These are phyloP conservation scores for Xylaria castorea DNA, from an alignment of 495 filamentous ascomycete species.

Conservation along the genomic window DNA sequence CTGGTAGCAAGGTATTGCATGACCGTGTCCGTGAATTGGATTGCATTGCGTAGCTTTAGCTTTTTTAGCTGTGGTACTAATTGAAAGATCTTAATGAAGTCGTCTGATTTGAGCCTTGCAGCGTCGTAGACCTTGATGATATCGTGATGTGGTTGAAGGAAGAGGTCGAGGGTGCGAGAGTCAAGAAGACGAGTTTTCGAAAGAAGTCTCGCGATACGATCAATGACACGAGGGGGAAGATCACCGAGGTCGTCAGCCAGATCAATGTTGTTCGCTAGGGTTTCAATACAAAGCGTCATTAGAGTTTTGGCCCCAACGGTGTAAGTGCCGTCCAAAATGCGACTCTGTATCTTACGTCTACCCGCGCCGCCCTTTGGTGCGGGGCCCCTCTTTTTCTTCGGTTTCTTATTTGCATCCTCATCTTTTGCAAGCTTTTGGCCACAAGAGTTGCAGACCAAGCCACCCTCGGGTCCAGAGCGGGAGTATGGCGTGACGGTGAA, in stretches of 20 bases:
- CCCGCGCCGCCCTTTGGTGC: slow-evolving; percentile 48
- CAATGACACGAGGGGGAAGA: slow-evolving; percentile 68
- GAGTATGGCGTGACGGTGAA: slow-evolving; percentile 95
- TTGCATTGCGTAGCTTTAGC: slow-evolving; percentile 77
- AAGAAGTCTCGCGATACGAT: slow-evolving; percentile 79
- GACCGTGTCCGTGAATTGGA: slow-evolving; percentile 83
- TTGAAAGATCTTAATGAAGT: slow-evolving; percentile 83
- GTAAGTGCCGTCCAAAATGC: slow-evolving; percentile 76
- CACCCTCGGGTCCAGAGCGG: slow-evolving; percentile 79
- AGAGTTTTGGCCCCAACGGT: slow-evolving; percentile 73
- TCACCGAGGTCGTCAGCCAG: slow-evolving; percentile 86
- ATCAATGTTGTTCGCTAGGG: slow-evolving; percentile 79
- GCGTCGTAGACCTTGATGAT: slow-evolving; percentile 81
- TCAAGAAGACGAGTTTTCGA: slow-evolving; percentile 79
- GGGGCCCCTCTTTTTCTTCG: slow-evolving; percentile 47
- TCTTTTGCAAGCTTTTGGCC: slow-evolving; percentile 76
- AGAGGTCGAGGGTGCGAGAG: slow-evolving; percentile 72
- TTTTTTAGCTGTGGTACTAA: slow-evolving; percentile 68
- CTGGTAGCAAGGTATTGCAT: slow-evolving; percentile 80
- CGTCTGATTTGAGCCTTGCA: slow-evolving; percentile 73
- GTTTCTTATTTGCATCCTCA: slow-evolving; percentile 68
- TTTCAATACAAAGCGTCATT: slow-evolving; percentile 81
- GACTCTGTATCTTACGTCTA: slow-evolving; percentile 77
- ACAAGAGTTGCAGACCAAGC: slow-evolving; percentile 83
- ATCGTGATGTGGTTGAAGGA: slow-evolving; percentile 71